Conservation (phyloP, 352 stramenopile genomes). For the Pythium dissotocum region DNA sequence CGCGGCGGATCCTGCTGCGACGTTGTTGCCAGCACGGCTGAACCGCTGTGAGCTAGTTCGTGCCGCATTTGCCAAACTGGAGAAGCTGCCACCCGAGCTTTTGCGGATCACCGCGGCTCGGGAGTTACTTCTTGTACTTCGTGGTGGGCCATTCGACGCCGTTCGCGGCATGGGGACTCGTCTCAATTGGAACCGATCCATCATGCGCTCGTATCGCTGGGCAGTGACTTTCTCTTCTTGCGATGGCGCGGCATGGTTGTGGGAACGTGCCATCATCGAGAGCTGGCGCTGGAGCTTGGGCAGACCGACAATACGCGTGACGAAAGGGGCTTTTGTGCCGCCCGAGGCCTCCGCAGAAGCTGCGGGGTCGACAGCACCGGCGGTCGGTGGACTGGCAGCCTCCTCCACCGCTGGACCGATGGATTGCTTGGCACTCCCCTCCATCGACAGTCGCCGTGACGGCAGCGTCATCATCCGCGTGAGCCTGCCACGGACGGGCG, state of each 20-base stretch:
- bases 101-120: background rate
- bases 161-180: constrained; percentile 18
- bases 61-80: background rate
- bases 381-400: background rate
- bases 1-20: background rate
- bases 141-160: background rate
- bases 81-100: background rate
- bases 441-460: background rate
- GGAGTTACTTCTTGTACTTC: background rate
- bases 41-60: background rate
- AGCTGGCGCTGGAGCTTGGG: constrained; percentile 4
- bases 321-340: background rate
- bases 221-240: constrained; percentile 13
- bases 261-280: background rate
- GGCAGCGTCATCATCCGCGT: background rate
- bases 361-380: background rate
- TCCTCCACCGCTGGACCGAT: background rate
- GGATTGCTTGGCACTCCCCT: background rate
- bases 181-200: constrained; percentile 54
- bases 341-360: background rate
- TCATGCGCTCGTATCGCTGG: constrained; percentile 47
- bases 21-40: background rate
- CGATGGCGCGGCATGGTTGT: background rate
- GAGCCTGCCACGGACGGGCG: background rate
- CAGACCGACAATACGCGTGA: background rate